Evolutionary conservation across 805 yeast species (phyloP), one percentile per base, ranked within the genome.

Genomic region (Kurtzmaniella cleridarum): DNA sequence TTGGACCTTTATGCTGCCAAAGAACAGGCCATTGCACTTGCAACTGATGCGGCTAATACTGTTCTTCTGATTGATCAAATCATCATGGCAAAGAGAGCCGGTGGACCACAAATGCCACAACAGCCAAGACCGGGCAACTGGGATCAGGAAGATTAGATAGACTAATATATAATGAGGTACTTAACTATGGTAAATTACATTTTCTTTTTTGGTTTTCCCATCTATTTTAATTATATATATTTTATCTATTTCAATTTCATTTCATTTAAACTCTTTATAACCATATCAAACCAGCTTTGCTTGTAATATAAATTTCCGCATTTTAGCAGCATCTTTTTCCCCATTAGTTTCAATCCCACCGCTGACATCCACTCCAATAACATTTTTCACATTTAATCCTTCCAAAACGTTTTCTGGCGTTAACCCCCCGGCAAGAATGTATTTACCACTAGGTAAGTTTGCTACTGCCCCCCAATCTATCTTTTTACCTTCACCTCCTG

Each of bases 11-110:
- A 84, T 46, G 69, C 85, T 16, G 75, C 90, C 32, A 91, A 93
- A 71, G 76, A 74, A 53, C 84, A 87, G 45, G 98, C 97, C 34
- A 83, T 93, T 49, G 78, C 81, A 51, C 82, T 93, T 46, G 98
- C 98, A 13, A 89, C 96, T 3, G 98, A 93, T 49, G 96, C 97
- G 35, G 95, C 96, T 11, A 78, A 75, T 46, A 93, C 98, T 4
- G 83, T 90, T 38, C 73, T 90, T 46, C 81, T 95, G 18, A 93
- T 93, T 36, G 98, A 93, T 62, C 98, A 91, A 73, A 91, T 91
- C 54, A 93, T 91, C 59, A 93, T 91, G 93, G 98, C 98, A 33
- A 91, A 91, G 77, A 80, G 96, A 60, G 97, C 98, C 2, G 98
- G 98, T 48, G 98, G 98, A 16, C 98, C 98, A 35, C 81, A 71